Evolutionary conservation across 2,329 filamentous ascomycete genomes (phyloP).

Genomic region (Penicillium fuscoglaucum): DNA sequence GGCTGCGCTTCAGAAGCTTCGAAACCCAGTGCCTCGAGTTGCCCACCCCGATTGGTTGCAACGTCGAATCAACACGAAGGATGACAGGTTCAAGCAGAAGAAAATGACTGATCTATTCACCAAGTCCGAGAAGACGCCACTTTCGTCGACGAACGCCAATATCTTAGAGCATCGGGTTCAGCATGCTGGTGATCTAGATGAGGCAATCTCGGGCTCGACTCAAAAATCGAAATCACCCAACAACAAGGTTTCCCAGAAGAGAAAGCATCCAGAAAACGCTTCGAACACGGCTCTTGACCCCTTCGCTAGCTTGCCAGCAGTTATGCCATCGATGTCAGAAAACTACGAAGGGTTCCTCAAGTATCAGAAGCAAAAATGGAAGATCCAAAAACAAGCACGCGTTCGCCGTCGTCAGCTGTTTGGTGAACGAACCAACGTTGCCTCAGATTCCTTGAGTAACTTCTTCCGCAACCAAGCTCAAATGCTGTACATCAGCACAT

Average conservation of each 20-base stretch:
- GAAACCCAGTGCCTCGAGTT: slow-evolving; percentile 91
- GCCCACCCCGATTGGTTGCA: slow-evolving; percentile 96
- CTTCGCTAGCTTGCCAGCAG: slow-evolving; percentile 75
- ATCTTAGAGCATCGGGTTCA: slow-evolving; percentile 58
- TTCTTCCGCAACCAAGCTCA: slow-evolving; percentile 93
- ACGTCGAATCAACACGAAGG: slow-evolving; percentile 87
- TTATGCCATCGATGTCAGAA: slow-evolving; percentile 80
- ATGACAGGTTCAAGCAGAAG: slow-evolving; percentile 97
- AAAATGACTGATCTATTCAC: slow-evolving; percentile 93
- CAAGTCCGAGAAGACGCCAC: slow-evolving; percentile 60
- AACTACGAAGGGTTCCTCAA: slow-evolving; percentile 86
- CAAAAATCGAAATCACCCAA: slow-evolving; percentile 66
- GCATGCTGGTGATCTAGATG: slow-evolving; percentile 70
- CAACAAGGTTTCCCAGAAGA: slow-evolving; percentile 60
- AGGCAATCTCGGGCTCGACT: slow-evolving; percentile 65
- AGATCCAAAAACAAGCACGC: slow-evolving; percentile 89
- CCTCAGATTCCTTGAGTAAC: slow-evolving; percentile 62
- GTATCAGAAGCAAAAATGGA: slow-evolving; percentile 99
- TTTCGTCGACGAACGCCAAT: slow-evolving; percentile 71
- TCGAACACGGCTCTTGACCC: slow-evolving; percentile 67
- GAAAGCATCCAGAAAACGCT: slow-evolving; percentile 69
- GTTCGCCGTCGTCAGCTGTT: slow-evolving; percentile 86
- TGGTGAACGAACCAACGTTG: slow-evolving; percentile 71
- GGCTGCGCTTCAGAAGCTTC: slow-evolving; percentile 89
- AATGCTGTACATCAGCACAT: slow-evolving; percentile 83